Evolutionary conservation across 176 grass and related monocot genomes (phyloP).

Genomic region (Musa acuminata): DNA sequence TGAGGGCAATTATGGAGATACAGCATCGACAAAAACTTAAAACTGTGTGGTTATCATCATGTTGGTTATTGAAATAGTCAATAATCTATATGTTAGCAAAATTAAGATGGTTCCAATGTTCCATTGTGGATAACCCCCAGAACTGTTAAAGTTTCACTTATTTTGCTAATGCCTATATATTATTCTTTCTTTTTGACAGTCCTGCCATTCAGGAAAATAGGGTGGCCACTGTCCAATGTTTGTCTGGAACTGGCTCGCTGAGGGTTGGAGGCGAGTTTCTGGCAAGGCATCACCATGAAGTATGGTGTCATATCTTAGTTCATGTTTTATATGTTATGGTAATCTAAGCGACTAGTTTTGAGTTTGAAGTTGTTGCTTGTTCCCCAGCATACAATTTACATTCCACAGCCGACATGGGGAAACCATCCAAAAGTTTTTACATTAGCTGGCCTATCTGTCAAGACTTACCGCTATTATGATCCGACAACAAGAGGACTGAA

Average conservation of each 20-base stretch:
- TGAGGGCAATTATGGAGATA: too few relatives aligned
- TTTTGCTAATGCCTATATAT: not conserved
- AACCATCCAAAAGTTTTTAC: conserved; percentile 91
- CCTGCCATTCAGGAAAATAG: conserved; percentile 84
- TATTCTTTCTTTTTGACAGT: conserved; percentile 24
- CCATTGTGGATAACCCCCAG: not conserved
- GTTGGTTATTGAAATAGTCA: too few relatives aligned
- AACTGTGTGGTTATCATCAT: too few relatives aligned
- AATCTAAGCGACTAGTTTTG: not conserved
- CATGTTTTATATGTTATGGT: not conserved
- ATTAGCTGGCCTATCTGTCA: conserved; percentile 64
- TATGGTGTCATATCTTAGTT: conserved; percentile 17
- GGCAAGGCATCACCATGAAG: conserved; percentile 89
- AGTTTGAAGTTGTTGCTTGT: not conserved
- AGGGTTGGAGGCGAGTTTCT: conserved; percentile 94
- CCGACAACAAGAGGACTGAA: conserved; percentile 74
- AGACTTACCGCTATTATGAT: conserved; percentile 84
- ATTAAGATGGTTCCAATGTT: too few relatives aligned
- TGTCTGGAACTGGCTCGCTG: conserved; percentile 92
- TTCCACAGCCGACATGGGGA: conserved; percentile 90
- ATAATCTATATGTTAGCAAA: too few relatives aligned
- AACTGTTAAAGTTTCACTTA: not conserved
- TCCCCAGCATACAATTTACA: conserved; percentile 70
- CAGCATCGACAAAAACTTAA: too few relatives aligned
- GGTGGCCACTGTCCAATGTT: conserved; percentile 72